phyloP scores from a whole-genome alignment of 1,139 yeast species.

The Blastobotrys capitulatus region DNA sequence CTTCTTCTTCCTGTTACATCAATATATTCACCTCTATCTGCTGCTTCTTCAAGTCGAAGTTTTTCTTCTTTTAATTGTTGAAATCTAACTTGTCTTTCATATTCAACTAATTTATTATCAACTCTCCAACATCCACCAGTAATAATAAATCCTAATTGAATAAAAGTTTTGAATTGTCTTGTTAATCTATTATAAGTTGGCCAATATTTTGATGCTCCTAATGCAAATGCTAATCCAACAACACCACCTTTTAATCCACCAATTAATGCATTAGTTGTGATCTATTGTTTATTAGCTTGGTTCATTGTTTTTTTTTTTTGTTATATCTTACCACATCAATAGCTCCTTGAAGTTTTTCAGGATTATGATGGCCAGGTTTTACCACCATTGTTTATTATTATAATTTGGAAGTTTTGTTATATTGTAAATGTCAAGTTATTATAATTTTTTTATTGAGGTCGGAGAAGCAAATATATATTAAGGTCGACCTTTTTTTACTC shows the following conservation, averaged over 20 bases:
- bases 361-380: slow-evolving; percentile 31
- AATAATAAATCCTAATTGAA: slow-evolving; percentile 26
- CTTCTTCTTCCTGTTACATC: slow-evolving; percentile 17
- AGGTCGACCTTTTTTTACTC: no score
- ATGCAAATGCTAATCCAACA: slow-evolving; percentile 24
- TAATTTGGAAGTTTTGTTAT: no score
- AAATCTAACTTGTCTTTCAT: slow-evolving; percentile 24
- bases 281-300: slow-evolving; percentile 15
- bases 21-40: slow-evolving; percentile 26
- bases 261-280: slow-evolving; percentile 23
- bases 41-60: slow-evolving; percentile 23
- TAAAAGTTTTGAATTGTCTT: slow-evolving; percentile 27
- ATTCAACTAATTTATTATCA: slow-evolving; percentile 23
- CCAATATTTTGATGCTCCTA: slow-evolving; percentile 24
- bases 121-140: slow-evolving; percentile 28
- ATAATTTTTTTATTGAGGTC: no score
- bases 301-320: not conserved
- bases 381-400: slow-evolving; percentile 11
- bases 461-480: no score
- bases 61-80: slow-evolving; percentile 13
- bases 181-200: slow-evolving; percentile 26
- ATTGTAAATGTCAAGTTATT: slow-evolving; percentile 1
- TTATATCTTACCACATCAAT: slow-evolving; percentile 25
- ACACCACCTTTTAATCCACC: slow-evolving; percentile 27
- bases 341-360: slow-evolving; percentile 29